Conservation (phyloP, 2,329 filamentous ascomycete genomes). For the Cucurbitaria berberidis region DNA sequence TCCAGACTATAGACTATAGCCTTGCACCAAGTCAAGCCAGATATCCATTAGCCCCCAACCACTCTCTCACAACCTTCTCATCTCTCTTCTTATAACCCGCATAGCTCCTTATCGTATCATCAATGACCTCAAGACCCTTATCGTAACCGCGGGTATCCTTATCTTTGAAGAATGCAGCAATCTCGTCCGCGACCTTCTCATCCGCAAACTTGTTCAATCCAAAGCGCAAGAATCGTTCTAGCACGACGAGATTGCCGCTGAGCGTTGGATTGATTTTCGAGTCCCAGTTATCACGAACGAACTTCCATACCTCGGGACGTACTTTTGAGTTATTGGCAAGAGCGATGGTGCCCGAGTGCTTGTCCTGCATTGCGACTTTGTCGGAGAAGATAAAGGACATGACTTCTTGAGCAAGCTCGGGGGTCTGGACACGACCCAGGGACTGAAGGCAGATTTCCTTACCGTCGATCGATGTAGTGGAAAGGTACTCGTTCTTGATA, state of each 20-base stretch:
- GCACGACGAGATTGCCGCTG: slow-evolving; percentile 79
- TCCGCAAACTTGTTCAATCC: slow-evolving; percentile 81
- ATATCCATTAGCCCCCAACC: slow-evolving; percentile 72
- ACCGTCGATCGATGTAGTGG: slow-evolving; percentile 84
- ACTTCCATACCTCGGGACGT: slow-evolving; percentile 81
- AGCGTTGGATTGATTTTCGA: slow-evolving; percentile 70
- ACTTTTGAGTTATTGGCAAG: slow-evolving; percentile 76
- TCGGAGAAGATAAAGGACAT: slow-evolving; percentile 79
- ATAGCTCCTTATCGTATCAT: slow-evolving; percentile 83
- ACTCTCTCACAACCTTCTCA: slow-evolving; percentile 73
- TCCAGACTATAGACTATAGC: slow-evolving; percentile 12
- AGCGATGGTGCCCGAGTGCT: slow-evolving; percentile 79
- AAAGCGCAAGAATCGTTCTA: slow-evolving; percentile 86
- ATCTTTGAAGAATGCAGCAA: slow-evolving; percentile 80
- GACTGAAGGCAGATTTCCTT: slow-evolving; percentile 83
- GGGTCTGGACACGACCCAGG: slow-evolving; percentile 75
- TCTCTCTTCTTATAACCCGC: slow-evolving; percentile 84
- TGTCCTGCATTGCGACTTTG: slow-evolving; percentile 83
- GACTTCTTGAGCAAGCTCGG: slow-evolving; percentile 70
- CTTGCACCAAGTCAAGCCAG: slow-evolving; percentile 29
- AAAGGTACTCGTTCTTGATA: slow-evolving; percentile 84
- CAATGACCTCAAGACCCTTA: slow-evolving; percentile 81
- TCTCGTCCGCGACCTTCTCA: slow-evolving; percentile 71
- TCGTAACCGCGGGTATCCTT: slow-evolving; percentile 89
- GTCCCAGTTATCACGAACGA: slow-evolving; percentile 83